Evolutionary conservation across 1,284 basidiomycete species (phyloP).

Genomic region (Cutaneotrichosporon spelunceum): DNA sequence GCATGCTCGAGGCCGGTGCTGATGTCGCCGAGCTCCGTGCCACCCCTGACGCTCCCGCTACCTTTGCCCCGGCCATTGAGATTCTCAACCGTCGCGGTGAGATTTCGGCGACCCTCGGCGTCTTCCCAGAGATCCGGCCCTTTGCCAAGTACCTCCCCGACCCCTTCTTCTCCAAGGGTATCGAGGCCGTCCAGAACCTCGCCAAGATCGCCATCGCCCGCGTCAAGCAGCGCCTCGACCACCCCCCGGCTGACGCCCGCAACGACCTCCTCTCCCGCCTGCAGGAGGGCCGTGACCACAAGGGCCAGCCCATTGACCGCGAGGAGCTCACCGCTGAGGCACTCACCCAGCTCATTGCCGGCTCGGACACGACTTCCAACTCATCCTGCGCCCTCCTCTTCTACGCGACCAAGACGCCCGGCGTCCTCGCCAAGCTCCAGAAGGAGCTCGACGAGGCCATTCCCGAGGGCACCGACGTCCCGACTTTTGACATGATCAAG

Average conservation of each 20-base stretch:
- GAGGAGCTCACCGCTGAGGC: slow-evolving; percentile 80
- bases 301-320: slow-evolving; percentile 57
- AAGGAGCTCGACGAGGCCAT: slow-evolving; percentile 75
- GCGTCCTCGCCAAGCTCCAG: slow-evolving; percentile 67
- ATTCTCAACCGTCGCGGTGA: slow-evolving; percentile 88
- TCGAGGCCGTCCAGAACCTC: slow-evolving; percentile 66
- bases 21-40: slow-evolving; percentile 69
- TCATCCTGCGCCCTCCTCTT: slow-evolving; percentile 82
- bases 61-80: slow-evolving; percentile 71
- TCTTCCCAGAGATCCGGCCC: slow-evolving; percentile 63
- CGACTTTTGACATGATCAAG: slow-evolving; percentile 61
- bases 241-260: slow-evolving; percentile 56
- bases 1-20: slow-evolving; percentile 74
- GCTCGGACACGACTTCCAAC: slow-evolving; percentile 61
- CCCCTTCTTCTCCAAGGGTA: slow-evolving; percentile 68
- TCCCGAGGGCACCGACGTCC: slow-evolving; percentile 59
- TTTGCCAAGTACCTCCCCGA: slow-evolving; percentile 61
- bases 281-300: slow-evolving; percentile 69
- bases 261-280: slow-evolving; percentile 77
- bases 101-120: slow-evolving; percentile 78
- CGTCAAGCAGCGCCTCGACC: slow-evolving; percentile 67
- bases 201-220: slow-evolving; percentile 78
- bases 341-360: slow-evolving; percentile 78
- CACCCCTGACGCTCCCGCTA: slow-evolving; percentile 31
- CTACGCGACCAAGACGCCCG: slow-evolving; percentile 67